These are phyloP conservation scores for Colletotrichum melonis DNA, from an alignment of 2,329 filamentous ascomycete genomes.

Conservation along the genomic window DNA sequence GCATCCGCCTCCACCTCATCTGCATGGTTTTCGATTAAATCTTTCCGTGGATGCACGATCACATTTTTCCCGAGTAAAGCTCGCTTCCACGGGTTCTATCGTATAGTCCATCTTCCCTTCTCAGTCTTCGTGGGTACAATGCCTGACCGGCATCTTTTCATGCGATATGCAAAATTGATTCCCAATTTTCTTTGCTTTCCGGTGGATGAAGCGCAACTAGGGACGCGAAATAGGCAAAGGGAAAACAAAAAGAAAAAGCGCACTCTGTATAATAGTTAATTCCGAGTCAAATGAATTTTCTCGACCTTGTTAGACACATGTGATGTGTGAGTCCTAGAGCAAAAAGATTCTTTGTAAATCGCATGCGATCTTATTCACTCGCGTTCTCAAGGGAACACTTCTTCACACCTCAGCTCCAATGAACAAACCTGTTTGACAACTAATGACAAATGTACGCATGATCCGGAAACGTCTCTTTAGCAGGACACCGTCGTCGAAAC, in stretches of 20 bases:
- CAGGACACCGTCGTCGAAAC: not conserved
- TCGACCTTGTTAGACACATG: not conserved
- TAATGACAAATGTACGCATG: not conserved
- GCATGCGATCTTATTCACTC: not conserved
- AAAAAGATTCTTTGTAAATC: not conserved
- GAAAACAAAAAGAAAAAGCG: conserved; percentile 5
- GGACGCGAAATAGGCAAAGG: not conserved
- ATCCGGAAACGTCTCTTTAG: not conserved
- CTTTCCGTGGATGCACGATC: conserved; percentile 12
- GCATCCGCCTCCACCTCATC: conserved; percentile 46
- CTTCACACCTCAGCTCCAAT: not conserved
- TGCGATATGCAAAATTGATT: conserved; percentile 30
- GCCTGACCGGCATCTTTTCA: conserved; percentile 7
- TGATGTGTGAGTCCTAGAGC: not conserved
- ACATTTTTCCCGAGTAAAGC: not conserved
- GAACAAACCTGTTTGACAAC: not conserved
- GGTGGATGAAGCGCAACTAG: not conserved
- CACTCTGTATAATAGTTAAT: conserved; percentile 33
- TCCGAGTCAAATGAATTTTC: conserved; percentile 10
- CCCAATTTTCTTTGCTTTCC: conserved; percentile 35
- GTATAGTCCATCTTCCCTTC: conserved; percentile 9
- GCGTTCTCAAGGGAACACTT: not conserved
- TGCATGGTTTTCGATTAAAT: not conserved
- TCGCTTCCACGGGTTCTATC: conserved; percentile 8
- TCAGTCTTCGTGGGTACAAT: conserved; percentile 22